Evolutionary conservation across 192 early-diverging fungal species (phyloP).

Genomic region (Backusella psychrophila): DNA sequence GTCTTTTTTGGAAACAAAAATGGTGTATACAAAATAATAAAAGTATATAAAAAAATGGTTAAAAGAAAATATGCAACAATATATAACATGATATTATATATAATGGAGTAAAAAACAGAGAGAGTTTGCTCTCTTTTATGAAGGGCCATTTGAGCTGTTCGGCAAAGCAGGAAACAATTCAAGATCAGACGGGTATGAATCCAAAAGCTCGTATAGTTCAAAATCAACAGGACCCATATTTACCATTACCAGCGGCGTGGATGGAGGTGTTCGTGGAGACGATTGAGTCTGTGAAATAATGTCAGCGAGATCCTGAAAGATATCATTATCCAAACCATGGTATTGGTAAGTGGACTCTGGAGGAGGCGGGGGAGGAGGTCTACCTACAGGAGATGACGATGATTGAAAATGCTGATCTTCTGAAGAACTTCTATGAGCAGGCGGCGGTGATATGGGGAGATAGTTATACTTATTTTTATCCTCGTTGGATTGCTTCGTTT

Average conservation of each 20-base stretch:
- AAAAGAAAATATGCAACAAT: neutral
- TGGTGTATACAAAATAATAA: neutral
- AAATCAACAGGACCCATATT: neutral
- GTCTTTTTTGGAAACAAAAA: neutral
- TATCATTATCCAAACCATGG: neutral
- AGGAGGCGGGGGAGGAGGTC: neutral
- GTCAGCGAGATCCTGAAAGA: neutral
- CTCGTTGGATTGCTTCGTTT: neutral
- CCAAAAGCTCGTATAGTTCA: neutral
- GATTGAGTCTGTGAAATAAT: neutral
- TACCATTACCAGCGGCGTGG: neutral
- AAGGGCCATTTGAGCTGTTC: neutral
- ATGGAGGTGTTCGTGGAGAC: neutral
- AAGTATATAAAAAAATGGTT: neutral
- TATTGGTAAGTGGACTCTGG: neutral
- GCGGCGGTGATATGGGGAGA: neutral
- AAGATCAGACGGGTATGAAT: neutral
- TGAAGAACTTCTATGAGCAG: neutral
- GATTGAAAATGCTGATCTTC: slow-evolving; percentile 2
- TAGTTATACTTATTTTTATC: neutral
- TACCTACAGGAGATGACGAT: neutral
- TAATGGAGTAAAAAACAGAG: neutral
- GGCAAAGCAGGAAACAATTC: slow-evolving; percentile 4
- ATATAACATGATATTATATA: neutral
- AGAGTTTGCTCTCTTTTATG: neutral